phyloP scores from a whole-genome alignment of 441 rosid genomes.

The Gossypium aridum region DNA sequence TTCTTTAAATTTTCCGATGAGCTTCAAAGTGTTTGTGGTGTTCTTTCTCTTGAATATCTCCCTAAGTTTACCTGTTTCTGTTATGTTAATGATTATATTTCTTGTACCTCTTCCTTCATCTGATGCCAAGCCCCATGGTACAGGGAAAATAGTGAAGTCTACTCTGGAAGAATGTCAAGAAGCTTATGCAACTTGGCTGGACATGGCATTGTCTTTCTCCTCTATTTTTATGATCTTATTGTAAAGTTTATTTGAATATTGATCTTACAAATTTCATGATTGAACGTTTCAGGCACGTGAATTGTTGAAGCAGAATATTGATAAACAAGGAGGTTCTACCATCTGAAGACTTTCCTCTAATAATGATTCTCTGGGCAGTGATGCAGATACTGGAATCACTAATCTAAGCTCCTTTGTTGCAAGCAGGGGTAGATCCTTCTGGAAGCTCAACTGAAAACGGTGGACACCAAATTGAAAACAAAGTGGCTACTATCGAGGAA shows the following conservation, averaged over 20 bases:
- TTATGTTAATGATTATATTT: background rate
- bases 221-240: conserved; percentile 4
- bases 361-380: background rate
- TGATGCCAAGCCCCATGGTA: background rate
- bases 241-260: conserved; percentile 2
- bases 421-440: conserved; percentile 24
- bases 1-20: background rate
- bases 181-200: conserved; percentile 69
- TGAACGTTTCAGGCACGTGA: conserved; percentile 59
- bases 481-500: conserved; percentile 16
- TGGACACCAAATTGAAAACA: conserved; percentile 19
- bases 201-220: conserved; percentile 40
- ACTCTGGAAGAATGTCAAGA: conserved; percentile 87
- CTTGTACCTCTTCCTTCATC: background rate
- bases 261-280: background rate
- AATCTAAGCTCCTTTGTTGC: conserved; percentile 20
- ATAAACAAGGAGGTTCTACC: conserved; percentile 46
- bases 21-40: background rate
- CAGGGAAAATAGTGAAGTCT: conserved; percentile 90
- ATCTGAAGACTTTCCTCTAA: background rate
- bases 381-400: conserved; percentile 4
- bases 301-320: conserved; percentile 61
- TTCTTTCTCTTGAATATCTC: background rate
- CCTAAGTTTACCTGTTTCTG: background rate
- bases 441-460: conserved; percentile 22